Evolutionary conservation across 345 rosid genomes (phyloP), one percentile per base, ranked within the genome.

Genomic region (Eutrema yunnanense): DNA sequence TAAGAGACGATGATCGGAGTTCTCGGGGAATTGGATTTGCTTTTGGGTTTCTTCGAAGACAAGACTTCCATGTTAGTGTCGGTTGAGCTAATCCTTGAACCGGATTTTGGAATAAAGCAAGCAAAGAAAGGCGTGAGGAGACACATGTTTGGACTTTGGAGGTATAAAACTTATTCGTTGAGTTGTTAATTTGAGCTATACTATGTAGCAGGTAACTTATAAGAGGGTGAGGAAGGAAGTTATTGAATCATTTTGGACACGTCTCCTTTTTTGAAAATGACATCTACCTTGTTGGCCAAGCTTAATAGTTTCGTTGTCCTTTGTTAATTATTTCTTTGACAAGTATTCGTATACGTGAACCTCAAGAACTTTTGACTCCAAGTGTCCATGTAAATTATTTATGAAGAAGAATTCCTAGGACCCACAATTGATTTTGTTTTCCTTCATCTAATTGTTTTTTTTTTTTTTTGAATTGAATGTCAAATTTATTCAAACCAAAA

Each of bases 1-100:
- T 67, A 67, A 41, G 51, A 41, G 62, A 67, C 50, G 11, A 54
- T 9, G 30, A 67, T 53, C 40, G 60, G 72, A 67, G 30, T 3
- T 41, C 62, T 29, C 50, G 14, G 2, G 8, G 30, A 14, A 14
- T 13, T 26, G 9, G 62, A 3, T 53, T 53, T 22, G 27, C 2
- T n/a, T 67, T 52, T 67, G 3, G 14, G 37, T 52, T 52, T 67
- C 44, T 65, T 49, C 6, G 38, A 65, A 4, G 70, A 50, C 37
- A 51, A 65, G 37, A 38, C 48, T 65, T 65, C 47, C 13, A 26
- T 8, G 32, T 67, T 38, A 14, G 26, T 22, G 26, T 67, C 62
- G 14, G 40, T n/a, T 42, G 61, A 13, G 51, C 27, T 29, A 54
- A 67, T 3, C 4, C 2, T 10, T 42, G 32, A 67, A 53, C 4